Evolutionary conservation across 2,329 filamentous ascomycete species (phyloP).

Genomic region (Bipolaris zeicola): DNA sequence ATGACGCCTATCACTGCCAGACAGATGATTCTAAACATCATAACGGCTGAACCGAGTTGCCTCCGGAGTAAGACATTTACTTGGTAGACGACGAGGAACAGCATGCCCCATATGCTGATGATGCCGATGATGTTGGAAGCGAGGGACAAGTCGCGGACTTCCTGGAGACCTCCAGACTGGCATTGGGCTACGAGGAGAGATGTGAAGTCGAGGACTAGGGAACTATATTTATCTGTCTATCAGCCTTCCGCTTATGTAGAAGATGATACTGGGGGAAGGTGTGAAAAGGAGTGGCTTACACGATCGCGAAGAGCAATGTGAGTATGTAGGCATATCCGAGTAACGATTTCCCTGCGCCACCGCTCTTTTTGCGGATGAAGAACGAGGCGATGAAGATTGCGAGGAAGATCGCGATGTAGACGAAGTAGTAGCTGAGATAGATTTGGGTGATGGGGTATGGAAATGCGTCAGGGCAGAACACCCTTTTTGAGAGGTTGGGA

Average conservation of each 20-base stretch:
- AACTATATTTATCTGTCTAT: conserved; percentile 10
- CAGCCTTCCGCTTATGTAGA: background rate
- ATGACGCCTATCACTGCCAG: conserved; percentile 27
- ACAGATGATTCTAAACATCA: conserved; percentile 18
- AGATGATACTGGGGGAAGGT: too few species aligned
- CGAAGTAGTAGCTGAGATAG: conserved; percentile 24
- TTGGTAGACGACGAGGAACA: conserved; percentile 30
- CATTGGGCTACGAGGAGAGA: background rate
- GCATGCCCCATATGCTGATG: conserved; percentile 29
- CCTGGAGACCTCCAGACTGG: background rate
- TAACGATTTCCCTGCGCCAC: conserved; percentile 27
- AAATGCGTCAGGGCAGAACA: conserved; percentile 26
- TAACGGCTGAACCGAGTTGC: conserved; percentile 18
- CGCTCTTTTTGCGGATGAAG: conserved; percentile 25
- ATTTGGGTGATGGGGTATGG: conserved; percentile 2
- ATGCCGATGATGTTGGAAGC: conserved; percentile 25
- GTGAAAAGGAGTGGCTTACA: conserved; percentile 23
- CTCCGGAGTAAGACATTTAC: conserved; percentile 35
- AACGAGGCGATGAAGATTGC: conserved; percentile 21
- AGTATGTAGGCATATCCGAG: conserved; percentile 24
- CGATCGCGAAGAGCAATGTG: conserved; percentile 16
- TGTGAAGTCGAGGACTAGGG: conserved; percentile 17
- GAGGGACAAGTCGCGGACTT: conserved; percentile 20
- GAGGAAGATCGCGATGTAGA: conserved; percentile 27
- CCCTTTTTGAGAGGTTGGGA: background rate